Percentiles rank a stretch among this genome's conserved stretches.
Evolutionary conservation across 768 basidiomycete species (phyloP).

Genomic region (Suillus decipiens): DNA sequence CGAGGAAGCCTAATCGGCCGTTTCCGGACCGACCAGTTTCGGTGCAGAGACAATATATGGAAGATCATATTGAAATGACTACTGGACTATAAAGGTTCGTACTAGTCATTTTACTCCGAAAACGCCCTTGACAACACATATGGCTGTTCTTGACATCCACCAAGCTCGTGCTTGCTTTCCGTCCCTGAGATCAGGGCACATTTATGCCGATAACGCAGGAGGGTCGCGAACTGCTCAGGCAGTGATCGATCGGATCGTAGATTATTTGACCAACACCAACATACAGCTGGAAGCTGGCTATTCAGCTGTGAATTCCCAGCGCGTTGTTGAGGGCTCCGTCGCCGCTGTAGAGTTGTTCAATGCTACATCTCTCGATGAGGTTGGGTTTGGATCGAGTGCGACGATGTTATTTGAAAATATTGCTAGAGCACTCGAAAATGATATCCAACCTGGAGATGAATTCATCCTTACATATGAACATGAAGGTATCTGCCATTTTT

Average conservation of each 20-base stretch:
- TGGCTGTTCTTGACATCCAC: constrained; percentile 45
- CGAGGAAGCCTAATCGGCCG: not conserved
- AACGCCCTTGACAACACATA: constrained; percentile 5
- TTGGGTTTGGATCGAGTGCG: constrained; percentile 67
- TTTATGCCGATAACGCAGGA: constrained; percentile 78
- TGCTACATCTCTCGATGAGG: constrained; percentile 57
- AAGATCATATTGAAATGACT: not conserved
- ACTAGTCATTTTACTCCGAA: not conserved
- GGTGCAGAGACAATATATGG: not conserved
- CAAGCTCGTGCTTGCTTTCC: constrained; percentile 65
- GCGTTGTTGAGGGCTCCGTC: constrained; percentile 49
- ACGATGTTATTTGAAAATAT: constrained; percentile 73
- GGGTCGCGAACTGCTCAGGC: constrained; percentile 63
- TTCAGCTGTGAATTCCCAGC: constrained; percentile 55
- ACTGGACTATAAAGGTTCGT: not conserved
- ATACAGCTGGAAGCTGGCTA: constrained; percentile 74
- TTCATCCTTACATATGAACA: constrained; percentile 81
- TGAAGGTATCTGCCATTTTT: constrained; percentile 51
- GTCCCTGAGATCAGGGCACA: constrained; percentile 54
- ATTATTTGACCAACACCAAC: constrained; percentile 73
- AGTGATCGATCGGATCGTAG: constrained; percentile 59
- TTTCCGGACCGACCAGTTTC: not conserved
- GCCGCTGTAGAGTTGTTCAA: constrained; percentile 64
- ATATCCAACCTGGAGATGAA: constrained; percentile 63
- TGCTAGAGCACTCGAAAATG: constrained; percentile 56